These are phyloP conservation scores for Protea cynaroides DNA, from an alignment of 164 flowering plant genomes.

Conservation along the genomic window DNA sequence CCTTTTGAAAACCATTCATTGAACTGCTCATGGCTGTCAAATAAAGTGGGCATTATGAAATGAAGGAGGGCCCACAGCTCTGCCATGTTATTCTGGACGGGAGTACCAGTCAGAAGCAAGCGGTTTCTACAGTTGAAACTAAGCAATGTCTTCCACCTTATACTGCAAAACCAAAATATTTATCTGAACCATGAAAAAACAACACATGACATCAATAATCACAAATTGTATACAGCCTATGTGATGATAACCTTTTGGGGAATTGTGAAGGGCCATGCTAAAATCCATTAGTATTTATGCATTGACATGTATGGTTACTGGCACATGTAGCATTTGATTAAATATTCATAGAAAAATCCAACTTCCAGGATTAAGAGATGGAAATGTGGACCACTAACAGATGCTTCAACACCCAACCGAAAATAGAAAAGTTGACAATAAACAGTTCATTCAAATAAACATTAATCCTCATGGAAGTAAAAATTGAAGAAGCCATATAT, in stretches of 20 bases:
- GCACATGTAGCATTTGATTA: no score
- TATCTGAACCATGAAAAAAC: conserved; percentile 4
- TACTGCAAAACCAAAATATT: conserved; percentile 42
- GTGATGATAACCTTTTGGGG: background rate
- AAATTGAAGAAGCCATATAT: background rate
- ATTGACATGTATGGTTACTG: no score
- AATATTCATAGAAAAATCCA: background rate
- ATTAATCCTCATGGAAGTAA: no score
- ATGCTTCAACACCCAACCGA: no score
- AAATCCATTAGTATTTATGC: no score
- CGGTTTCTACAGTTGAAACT: conserved; percentile 98
- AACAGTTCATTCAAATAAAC: background rate
- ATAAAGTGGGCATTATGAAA: conserved; percentile 98
- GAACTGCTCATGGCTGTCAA: conserved; percentile 98
- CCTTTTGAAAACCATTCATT: conserved; percentile 99
- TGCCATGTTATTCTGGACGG: conserved; percentile 98
- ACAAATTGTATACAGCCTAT: background rate
- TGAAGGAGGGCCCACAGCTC: conserved; percentile 98
- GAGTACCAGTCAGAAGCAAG: conserved; percentile 97
- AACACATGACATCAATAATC: conserved; percentile 5
- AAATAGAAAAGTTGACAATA: background rate
- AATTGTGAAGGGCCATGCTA: background rate
- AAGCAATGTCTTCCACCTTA: conserved; percentile 98
- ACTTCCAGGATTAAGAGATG: background rate
- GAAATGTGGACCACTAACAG: no score